Base-by-base conservation (phyloP, 108 stramenopile species). In the Cylindrotheca closterium region DNA sequence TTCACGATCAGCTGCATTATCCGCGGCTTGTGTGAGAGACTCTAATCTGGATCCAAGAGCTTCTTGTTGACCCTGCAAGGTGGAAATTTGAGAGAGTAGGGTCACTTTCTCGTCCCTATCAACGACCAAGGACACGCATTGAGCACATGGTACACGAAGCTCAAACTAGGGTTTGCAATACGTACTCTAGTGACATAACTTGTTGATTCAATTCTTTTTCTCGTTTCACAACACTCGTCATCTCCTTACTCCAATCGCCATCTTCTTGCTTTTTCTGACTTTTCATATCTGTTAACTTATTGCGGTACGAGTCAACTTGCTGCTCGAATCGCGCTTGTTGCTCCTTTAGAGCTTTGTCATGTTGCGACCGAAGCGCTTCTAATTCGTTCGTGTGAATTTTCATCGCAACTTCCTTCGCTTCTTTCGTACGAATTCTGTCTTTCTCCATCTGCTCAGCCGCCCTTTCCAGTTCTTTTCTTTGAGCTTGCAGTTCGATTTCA, bases 371-470 rank as follows among this genome's bases (percentile, higher is more conserved):
- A 4, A 82, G 49, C 17, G 70, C 69, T 27, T 48, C 51, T 8
- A 82, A 48, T 65, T 92, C 83, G 15, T 84, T 66, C 25, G 59
- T 58, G 28, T 79, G 82, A 4, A 55, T 63, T 28, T 79, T 66
- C 47, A 80, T 78, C 10, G 55, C 51, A 7, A 51, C 33, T 19
- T 88, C 90, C 53, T 79, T 77, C 63, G 87, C 81, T 54, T 84
- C 70, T 62, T 84, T 85, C 51, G 76, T 59, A 31, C 79, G 64
- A 4, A 65, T 51, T 29, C 91, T 74, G 68, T 92, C 91, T 51
- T 86, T 78, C 65, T 92, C 91, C 73, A 92, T 85, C 30, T 83
- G 74, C 30, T 79, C 75, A 21, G 78, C 91, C 24, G 88, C 91
- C 4, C 79, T 60, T 32, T 85, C 86, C 19, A 92, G 71, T 70